phyloP scores from a whole-genome alignment of 148 eudicot genomes.

The Fagopyrum tataricum region DNA sequence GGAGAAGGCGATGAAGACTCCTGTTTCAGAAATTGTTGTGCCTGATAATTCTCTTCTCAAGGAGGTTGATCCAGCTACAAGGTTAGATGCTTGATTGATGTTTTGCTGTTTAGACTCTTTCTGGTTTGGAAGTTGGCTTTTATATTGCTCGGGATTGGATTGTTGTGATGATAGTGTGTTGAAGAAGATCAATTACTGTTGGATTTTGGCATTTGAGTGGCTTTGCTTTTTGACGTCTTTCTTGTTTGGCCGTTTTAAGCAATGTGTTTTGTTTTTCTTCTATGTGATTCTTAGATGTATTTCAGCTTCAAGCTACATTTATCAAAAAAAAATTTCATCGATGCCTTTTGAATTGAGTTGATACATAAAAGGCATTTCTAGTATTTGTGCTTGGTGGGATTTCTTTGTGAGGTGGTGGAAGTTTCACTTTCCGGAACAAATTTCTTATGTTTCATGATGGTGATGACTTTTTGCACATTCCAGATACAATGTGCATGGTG shows the following conservation, averaged over 20 bases:
- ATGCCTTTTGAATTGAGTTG: neutral
- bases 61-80: conserved; percentile 92
- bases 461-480: neutral
- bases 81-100: conserved; percentile 33
- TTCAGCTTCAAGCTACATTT: conserved; percentile 3
- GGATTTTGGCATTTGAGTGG: conserved; percentile 6
- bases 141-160: conserved; percentile 5
- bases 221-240: neutral
- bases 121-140: neutral
- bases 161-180: neutral
- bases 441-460: neutral
- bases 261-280: conserved; percentile 5
- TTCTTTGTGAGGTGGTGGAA: neutral
- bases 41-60: conserved; percentile 59
- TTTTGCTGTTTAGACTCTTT: neutral
- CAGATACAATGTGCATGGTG: neutral
- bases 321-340: neutral
- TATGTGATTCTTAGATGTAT: neutral
- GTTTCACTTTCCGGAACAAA: neutral
- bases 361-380: neutral
- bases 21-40: conserved; percentile 69
- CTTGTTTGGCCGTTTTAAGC: conserved; percentile 1
- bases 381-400: neutral
- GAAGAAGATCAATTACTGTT: neutral
- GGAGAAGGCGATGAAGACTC: conserved; percentile 78